Evolutionary conservation across 1,284 basidiomycete genomes (phyloP).

Genomic region (Nidula niveotomentosa): DNA sequence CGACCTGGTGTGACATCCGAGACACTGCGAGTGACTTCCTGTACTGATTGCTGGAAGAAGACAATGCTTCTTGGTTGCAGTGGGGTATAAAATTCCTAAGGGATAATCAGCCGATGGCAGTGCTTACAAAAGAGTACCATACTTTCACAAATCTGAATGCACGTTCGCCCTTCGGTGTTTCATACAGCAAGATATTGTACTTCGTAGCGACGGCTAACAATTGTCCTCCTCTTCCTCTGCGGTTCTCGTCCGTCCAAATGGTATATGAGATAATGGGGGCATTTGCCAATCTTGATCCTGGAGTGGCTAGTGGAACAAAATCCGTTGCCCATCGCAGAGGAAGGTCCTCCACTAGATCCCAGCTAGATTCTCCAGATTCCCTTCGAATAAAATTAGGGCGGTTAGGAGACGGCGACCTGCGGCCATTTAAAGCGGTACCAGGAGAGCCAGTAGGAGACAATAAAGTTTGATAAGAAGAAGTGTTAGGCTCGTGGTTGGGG

Average conservation of each 20-base stretch:
- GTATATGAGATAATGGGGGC: slow-evolving; percentile 64
- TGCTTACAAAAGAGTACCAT: slow-evolving; percentile 8
- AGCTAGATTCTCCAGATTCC: slow-evolving; percentile 47
- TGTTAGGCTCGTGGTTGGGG: slow-evolving; percentile 19
- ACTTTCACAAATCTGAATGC: slow-evolving; percentile 81
- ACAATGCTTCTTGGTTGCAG: slow-evolving; percentile 57
- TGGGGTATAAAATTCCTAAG: slow-evolving; percentile 80
- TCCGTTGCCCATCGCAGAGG: slow-evolving; percentile 81
- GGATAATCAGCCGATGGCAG: slow-evolving; percentile 5
- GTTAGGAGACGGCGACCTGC: slow-evolving; percentile 17
- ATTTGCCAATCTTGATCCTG: slow-evolving; percentile 62
- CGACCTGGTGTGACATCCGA: slow-evolving; percentile 37
- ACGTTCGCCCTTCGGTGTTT: slow-evolving; percentile 78
- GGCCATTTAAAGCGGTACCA: background rate
- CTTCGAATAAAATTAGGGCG: slow-evolving; percentile 23
- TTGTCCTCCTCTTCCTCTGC: slow-evolving; percentile 51
- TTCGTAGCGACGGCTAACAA: slow-evolving; percentile 77
- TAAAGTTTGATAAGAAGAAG: slow-evolving; percentile 22
- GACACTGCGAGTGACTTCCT: slow-evolving; percentile 46
- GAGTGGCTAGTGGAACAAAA: slow-evolving; percentile 68
- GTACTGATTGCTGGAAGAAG: slow-evolving; percentile 69
- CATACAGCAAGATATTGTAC: slow-evolving; percentile 69
- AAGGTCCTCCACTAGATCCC: slow-evolving; percentile 77
- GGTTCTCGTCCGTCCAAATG: slow-evolving; percentile 57
- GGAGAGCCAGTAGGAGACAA: slow-evolving; percentile 14